Evolutionary conservation across 1,284 basidiomycete genomes (phyloP), one percentile per base, ranked within the genome.

Genomic region (Trichosporon sp.): DNA sequence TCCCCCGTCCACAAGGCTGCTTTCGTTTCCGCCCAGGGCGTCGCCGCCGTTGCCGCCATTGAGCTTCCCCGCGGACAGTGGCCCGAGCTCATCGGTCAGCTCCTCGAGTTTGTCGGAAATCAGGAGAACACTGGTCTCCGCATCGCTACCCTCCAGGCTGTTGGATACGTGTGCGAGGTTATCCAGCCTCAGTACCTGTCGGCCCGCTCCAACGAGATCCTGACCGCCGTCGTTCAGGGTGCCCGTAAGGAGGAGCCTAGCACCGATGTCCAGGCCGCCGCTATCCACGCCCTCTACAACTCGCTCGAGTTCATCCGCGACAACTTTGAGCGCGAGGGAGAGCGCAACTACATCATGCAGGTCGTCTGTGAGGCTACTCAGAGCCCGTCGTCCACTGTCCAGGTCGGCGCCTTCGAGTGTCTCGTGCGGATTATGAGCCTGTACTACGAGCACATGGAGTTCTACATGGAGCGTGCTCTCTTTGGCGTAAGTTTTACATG

Each of bases 321-420:
- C 79, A 99, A 99, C 86, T 98, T 99, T 85, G 94, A 98, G 77
- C 90, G 94, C 71, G 95, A 98, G 87, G 96, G 97, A 72, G 96
- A 99, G 84, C 90, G 96, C 68, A 99, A 98, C 86, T 99, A 98
- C 86, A 99, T 99, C 85, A 99, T 99, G 97, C 97, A 99, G 86
- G 95, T 99, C 67, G 93, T 99, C 32, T 99, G 96, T 82, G 97
- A 99, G 83, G 97, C 96, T 0, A 99, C 97, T 0, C 97, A 99
- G 84, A 94, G 90, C 76, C 74, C 87, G 1, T 85, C 90, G 4
- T 89, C 91, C 16, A 84, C 89, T 61, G 94, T 98, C 67, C 94
- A 98, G 86, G 91, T 96, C 26, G 93, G 90, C 48, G 91, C 96
- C 1, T 99, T 97, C 81, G 95, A 98, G 83, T 96, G 93, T 84